Base-by-base conservation (phyloP, 169 alveolate species). In the Eimeria tenella region DNA sequence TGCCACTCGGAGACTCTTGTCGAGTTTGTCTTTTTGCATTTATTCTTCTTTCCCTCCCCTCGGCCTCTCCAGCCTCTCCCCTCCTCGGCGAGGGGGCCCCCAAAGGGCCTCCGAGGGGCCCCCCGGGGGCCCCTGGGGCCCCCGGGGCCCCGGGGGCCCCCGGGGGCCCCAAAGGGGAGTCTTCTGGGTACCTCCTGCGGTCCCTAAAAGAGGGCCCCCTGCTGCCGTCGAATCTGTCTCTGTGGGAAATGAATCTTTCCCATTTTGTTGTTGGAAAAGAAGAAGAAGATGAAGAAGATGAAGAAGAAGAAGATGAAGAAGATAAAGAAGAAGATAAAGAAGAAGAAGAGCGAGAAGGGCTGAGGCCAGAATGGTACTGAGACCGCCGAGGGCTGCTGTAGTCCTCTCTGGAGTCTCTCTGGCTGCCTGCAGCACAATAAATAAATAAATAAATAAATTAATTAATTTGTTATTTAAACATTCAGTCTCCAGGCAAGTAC, bases 101-200 rank as follows among this genome's bases (percentile, higher is more conserved):
- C 42, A 74, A 4, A 62, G 50, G 15, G 84, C 19, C 15, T 17
- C n/a, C n/a, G n/a, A n/a, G n/a, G 17, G 42, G 8, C 42, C 8
- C 75, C 75, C n/a, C n/a, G n/a, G n/a, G n/a, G n/a, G n/a, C n/a
- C n/a, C n/a, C n/a, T n/a, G n/a, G n/a, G n/a, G n/a, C 75, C 42
- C 75, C 31, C 25, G 17, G 13, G 25, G 7, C 75, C 9, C 17
- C 75, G 17, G 13, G 75, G 31, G 7, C 75, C 5, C 75, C 42
- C 8, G 31, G 75, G 75, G 42, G 75, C 7, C 31, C 7, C 8
- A n/a, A 65, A 19, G 17, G 17, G 17, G 75, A 25, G 90, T 58
- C 68, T 4, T 83, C 90, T 19, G 50, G 58, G 65, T 83, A 83
- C 52, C 90, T 74, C 90, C 90, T 83, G 52, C 90, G 52, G 73